These are phyloP conservation scores for Ogataea thermomethanolica DNA, from an alignment of 805 yeast genomes.

Conservation along the genomic window DNA sequence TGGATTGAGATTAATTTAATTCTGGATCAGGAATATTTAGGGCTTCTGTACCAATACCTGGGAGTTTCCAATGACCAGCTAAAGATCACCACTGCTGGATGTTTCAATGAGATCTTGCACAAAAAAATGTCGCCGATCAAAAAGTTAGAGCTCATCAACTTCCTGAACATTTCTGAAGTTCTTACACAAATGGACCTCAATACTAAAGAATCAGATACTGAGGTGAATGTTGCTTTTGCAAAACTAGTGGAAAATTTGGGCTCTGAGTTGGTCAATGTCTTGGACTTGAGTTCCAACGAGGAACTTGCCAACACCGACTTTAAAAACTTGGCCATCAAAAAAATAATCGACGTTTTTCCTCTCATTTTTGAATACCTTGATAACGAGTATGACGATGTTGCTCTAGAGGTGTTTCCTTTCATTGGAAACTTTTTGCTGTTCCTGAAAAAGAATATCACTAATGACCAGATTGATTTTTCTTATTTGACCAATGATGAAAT, in stretches of 20 bases:
- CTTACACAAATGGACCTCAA: conserved; percentile 39
- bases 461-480: conserved; percentile 32
- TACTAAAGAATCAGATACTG: conserved; percentile 51
- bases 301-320: conserved; percentile 39
- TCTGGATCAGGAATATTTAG: conserved; percentile 55
- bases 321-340: conserved; percentile 36
- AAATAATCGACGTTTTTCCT: conserved; percentile 67
- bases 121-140: conserved; percentile 56
- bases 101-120: conserved; percentile 51
- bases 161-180: conserved; percentile 62
- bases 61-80: conserved; percentile 35
- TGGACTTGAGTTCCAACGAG: conserved; percentile 46
- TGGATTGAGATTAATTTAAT: conserved; percentile 88
- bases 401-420: conserved; percentile 78
- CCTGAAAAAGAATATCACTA: conserved; percentile 52
- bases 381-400: conserved; percentile 86
- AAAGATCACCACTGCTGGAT: conserved; percentile 54
- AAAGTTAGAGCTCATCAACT: conserved; percentile 60
- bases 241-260: conserved; percentile 72
- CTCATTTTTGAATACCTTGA: conserved; percentile 64
- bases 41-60: conserved; percentile 56
- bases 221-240: conserved; percentile 69
- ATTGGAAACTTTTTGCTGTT: conserved; percentile 69
- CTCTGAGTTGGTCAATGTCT: conserved; percentile 64
- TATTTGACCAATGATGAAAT: conserved; percentile 41